Evolutionary conservation across 345 rosid genomes (phyloP), one percentile per base, ranked within the genome.

Genomic region (Eucalyptus shirleyi): DNA sequence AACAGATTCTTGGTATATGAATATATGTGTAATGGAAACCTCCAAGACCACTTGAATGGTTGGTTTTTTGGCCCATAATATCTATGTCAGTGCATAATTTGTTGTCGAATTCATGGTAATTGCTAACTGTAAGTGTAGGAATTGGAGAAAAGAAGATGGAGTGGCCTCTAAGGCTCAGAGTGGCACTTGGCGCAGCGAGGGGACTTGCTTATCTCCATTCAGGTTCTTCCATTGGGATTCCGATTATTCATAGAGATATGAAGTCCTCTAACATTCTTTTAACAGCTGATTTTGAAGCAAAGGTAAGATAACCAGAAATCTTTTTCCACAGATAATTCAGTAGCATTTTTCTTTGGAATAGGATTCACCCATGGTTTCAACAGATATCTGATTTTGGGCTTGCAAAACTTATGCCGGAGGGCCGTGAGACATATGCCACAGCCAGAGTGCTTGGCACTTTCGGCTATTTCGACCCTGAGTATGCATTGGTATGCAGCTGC

Each of bases 201-300:
- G 98, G 99, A 90, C 98, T 97, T 50, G 96, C 99, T 23, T 97
- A 97, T 94, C 98, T 98, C 83, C 99, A 98, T 91, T 96, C 99
- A 72, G 94, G 98, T 90, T 92, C 97, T 90, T 92, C 93, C 56
- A 97, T 95, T 87, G 98, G 98, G 89, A 95, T 95, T 92, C 98
- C 98, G 32, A 96, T 98, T 92, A 95, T 98, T 87, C 99, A 97
- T 67, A 94, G 99, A 92, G 99, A 97, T 91, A 95, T 98, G 91
- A 98, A 98, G 91, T 98, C 99, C 86, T 95, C 99, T 82, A 97
- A 97, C 89, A 95, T 98, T 85, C 95, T 98, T 88, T 95, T 98
- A 87, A 94, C 94, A 87, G 93, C 92, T 89, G 93, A 94, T 87
- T 96, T 94, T 89, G 96, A 96, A 87, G 99, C 99, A 65, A 97